Evolutionary conservation across 148 eudicot species (phyloP), one percentile per base, ranked within the genome.

Genomic region (Rhododendron griersonianum): DNA sequence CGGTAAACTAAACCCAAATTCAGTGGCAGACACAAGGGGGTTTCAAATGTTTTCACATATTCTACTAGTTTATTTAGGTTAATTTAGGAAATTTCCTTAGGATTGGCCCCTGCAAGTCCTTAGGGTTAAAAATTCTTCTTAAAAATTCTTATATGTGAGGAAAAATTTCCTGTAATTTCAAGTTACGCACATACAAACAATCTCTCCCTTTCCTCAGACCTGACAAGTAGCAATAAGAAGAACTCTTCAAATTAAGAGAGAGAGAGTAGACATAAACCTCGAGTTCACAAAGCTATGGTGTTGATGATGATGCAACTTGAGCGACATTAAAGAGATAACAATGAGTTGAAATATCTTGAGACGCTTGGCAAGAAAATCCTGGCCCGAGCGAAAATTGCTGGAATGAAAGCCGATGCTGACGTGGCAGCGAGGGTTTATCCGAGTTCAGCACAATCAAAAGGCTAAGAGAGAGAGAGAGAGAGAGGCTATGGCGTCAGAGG

Each of bases 261-360:
- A 21, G 11, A 59, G 73, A 81, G 23, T 41, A 11, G 85, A 30
- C 28, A 45, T 65, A 44, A 33, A 90, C 92, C 93, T 91, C 63
- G 90, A 73, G 73, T 90, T 87, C 10, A 85, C 86, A 90, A 91
- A 78, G 86, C 82, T 84, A 23, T 82, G 89, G 21, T 87, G 89
- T 33, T 91, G 90, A 48, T 87, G 89, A 41, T 91, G 90, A 48
- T 86, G 88, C 86, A 89, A 75, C 78, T 89, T 90, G 84, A 91
- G 83, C 37, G 95, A 90, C 95, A 93, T 92, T n/a, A 77, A 2
- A 48, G 78, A 23, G 50, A 45, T 41, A 47, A 35, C 21, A 59
- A 55, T 21, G 69, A 33, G 19, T 5, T 41, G 23, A n/a, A 71
- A 61, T 18, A 53, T 79, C 33, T 80, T 57, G 71, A 51, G 41